A percentile compares a stretch with the other conserved stretches of the same genome.
Conservation (phyloP, 2,329 filamentous ascomycete species). For the Parascedosporium putredinis region DNA sequence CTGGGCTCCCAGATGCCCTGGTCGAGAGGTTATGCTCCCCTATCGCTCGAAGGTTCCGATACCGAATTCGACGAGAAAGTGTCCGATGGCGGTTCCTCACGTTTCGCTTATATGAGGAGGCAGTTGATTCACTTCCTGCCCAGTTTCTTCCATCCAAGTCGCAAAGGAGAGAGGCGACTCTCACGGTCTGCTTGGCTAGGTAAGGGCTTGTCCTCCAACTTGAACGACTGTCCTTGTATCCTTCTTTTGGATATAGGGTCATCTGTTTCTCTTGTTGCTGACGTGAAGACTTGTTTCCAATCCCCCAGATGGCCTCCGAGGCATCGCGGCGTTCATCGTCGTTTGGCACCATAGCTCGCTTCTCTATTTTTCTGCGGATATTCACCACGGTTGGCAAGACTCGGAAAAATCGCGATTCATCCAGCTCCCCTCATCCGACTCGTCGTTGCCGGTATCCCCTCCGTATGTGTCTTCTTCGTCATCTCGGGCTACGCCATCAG, state of each 20-base stretch:
- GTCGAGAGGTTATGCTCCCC: no score
- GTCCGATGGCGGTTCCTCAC: not conserved
- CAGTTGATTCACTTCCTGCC: not conserved
- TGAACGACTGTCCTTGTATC: no score
- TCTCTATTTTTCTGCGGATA: slow-evolving; percentile 6
- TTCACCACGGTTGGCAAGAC: slow-evolving; percentile 6
- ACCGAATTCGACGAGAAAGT: not conserved
- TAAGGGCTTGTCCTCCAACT: not conserved
- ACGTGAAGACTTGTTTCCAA: slow-evolving; percentile 26
- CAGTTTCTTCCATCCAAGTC: not conserved
- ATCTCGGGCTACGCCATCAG: slow-evolving; percentile 48
- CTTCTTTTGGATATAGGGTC: no score
- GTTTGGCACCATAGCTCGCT: slow-evolving; percentile 44
- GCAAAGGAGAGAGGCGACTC: not conserved
- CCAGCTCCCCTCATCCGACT: slow-evolving; percentile 45
- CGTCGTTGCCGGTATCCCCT: slow-evolving; percentile 51
- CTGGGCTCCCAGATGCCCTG: no score
- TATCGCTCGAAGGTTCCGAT: no score
- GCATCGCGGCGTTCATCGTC: slow-evolving; percentile 56
- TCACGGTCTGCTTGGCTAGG: slow-evolving; percentile 3
- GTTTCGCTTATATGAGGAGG: not conserved
- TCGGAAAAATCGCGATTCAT: slow-evolving; percentile 20
- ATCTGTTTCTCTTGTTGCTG: no score
- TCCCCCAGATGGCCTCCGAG: slow-evolving; percentile 50
- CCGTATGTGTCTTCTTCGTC: slow-evolving; percentile 46